phyloP scores from a whole-genome alignment of 169 alveolate species.

The Cryptosporidium ubiquitum region DNA sequence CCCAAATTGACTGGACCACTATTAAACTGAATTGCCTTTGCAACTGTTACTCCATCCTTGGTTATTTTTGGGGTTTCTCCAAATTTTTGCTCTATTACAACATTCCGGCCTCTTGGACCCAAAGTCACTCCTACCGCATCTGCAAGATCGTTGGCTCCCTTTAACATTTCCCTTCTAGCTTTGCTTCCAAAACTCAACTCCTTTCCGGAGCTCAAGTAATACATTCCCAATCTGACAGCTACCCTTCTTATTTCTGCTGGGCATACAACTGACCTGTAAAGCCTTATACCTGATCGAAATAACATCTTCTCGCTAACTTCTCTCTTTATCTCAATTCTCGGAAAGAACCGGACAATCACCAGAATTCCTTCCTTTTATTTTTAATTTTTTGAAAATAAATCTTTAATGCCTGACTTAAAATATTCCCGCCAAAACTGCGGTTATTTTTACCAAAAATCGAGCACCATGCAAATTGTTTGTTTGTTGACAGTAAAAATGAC shows the following conservation, averaged over 20 bases:
- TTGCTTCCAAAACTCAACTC: constrained; percentile 31
- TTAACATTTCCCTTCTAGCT: constrained; percentile 52
- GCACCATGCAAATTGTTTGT: not conserved
- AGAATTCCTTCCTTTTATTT: not conserved
- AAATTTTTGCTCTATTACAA: constrained; percentile 93
- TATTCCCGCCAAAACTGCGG: not conserved
- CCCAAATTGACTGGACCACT: constrained; percentile 96
- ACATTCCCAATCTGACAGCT: not conserved
- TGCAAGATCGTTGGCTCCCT: constrained; percentile 89
- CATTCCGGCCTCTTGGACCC: constrained; percentile 99
- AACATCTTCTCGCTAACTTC: not conserved
- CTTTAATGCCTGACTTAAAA: not conserved
- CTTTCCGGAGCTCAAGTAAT: constrained; percentile 7
- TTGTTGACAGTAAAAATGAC: not conserved
- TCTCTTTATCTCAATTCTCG: not conserved
- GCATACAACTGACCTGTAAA: not conserved
- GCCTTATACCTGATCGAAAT: not conserved
- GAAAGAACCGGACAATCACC: not conserved
- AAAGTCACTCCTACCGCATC: constrained; percentile 99
- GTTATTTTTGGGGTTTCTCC: constrained; percentile 98
- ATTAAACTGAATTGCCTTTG: constrained; percentile 95
- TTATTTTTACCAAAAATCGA: not conserved
- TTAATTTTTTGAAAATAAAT: not conserved
- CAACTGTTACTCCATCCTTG: constrained; percentile 99
- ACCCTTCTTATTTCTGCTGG: not conserved